Evolutionary conservation across 1,284 basidiomycete species (phyloP).

Genomic region (Ceraceosorus guamensis): DNA sequence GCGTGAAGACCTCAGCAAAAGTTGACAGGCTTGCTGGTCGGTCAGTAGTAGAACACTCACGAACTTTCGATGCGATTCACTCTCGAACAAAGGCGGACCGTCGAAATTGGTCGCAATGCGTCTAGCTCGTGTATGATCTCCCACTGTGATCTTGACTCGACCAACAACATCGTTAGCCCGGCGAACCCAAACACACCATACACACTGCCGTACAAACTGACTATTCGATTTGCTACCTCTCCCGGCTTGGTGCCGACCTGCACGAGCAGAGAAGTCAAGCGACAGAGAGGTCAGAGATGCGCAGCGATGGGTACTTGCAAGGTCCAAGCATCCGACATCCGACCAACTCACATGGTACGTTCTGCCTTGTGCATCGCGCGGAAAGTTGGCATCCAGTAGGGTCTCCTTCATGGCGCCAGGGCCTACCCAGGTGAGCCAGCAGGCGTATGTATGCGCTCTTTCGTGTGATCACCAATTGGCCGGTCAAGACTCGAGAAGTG

Average conservation of each 20-base stretch:
- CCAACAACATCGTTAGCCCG: too few species aligned
- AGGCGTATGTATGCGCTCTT: too few species aligned
- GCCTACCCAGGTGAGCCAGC: background rate
- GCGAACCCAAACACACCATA: too few species aligned
- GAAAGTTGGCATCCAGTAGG: slow-evolving; percentile 12
- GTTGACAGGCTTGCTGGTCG: too few species aligned
- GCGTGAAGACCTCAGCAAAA: too few species aligned
- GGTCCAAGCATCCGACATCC: too few species aligned
- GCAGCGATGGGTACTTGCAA: too few species aligned
- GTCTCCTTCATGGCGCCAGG: slow-evolving; percentile 6
- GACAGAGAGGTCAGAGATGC: background rate
- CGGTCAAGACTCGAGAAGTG: too few species aligned
- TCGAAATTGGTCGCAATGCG: slow-evolving; percentile 61
- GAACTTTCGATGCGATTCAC: slow-evolving; percentile 69
- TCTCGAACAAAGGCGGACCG: slow-evolving; percentile 54
- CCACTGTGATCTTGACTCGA: slow-evolving; percentile 59
- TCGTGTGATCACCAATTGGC: too few species aligned
- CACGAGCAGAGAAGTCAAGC: background rate
- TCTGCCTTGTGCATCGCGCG: slow-evolving; percentile 7
- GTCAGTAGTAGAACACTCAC: slow-evolving; percentile 6
- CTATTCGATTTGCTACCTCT: background rate
- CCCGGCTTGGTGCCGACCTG: slow-evolving; percentile 7
- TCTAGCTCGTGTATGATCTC: slow-evolving; percentile 63
- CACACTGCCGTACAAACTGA: too few species aligned
- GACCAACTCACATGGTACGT: slow-evolving; percentile 10